Evolutionary conservation across 2,329 filamentous ascomycete genomes (phyloP).

Genomic region (Fusarium subglutinans): DNA sequence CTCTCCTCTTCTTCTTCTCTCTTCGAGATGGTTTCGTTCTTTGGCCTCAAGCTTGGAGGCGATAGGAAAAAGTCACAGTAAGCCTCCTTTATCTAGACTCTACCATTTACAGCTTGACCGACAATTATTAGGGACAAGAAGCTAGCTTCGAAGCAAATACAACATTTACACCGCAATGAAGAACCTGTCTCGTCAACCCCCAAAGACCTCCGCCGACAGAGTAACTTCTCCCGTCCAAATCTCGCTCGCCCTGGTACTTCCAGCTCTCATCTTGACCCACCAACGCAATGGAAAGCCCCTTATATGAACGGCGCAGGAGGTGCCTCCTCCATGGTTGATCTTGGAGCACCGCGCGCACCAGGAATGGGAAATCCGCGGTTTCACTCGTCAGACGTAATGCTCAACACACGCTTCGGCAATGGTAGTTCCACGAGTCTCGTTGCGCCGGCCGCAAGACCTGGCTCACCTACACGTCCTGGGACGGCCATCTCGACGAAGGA

Average conservation of each 20-base stretch:
- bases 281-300: conserved; percentile 46
- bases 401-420: conserved; percentile 50
- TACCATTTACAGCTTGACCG: not conserved
- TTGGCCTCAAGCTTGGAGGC: conserved; percentile 64
- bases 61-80: conserved; percentile 67
- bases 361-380: conserved; percentile 41
- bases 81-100: conserved; percentile 20
- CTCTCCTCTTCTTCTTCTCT: not conserved
- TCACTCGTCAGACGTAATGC: conserved; percentile 52
- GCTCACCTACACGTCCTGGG: conserved; percentile 46
- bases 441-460: conserved; percentile 41
- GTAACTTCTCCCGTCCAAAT: conserved; percentile 49
- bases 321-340: conserved; percentile 58
- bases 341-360: conserved; percentile 46
- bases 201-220: conserved; percentile 46
- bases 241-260: conserved; percentile 54
- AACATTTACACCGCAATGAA: conserved; percentile 18
- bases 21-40: conserved; percentile 65
- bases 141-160: conserved; percentile 18
- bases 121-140: conserved; percentile 33
- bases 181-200: not conserved
- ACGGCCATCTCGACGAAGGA: conserved; percentile 49
- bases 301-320: conserved; percentile 49
- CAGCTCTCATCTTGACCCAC: conserved; percentile 44
- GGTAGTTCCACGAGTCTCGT: conserved; percentile 49